phyloP scores from a whole-genome alignment of 495 filamentous ascomycete species.

The Penicillium canescens region DNA sequence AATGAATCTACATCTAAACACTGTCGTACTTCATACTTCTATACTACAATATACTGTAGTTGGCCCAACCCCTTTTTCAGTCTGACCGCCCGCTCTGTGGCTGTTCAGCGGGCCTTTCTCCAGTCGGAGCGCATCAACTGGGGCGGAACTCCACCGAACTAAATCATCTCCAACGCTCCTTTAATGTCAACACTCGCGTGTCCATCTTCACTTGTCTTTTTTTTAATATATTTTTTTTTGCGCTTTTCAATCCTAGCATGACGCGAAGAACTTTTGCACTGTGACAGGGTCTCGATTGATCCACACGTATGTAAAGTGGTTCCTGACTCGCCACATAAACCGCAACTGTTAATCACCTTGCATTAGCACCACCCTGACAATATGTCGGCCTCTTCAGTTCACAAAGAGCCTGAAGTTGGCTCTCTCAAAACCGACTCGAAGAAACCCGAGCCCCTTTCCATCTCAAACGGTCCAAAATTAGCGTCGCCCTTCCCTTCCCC shows the following conservation, averaged over 20 bases:
- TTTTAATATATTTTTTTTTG: background rate
- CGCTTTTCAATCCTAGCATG: conserved; percentile 10
- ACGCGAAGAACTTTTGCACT: conserved; percentile 1
- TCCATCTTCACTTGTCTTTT: background rate
- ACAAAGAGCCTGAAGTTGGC: conserved; percentile 22
- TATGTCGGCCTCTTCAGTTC: conserved; percentile 17
- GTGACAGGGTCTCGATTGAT: conserved; percentile 16
- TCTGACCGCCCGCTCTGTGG: conserved; percentile 21
- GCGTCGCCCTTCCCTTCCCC: conserved; percentile 38
- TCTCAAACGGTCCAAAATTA: conserved; percentile 26
- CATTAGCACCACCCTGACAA: conserved; percentile 27
- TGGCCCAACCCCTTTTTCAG: conserved; percentile 4
- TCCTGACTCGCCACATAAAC: conserved; percentile 9
- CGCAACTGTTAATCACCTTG: conserved; percentile 21
- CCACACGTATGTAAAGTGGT: conserved; percentile 19
- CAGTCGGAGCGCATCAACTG: conserved; percentile 24
- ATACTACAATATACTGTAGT: too few relatives aligned
- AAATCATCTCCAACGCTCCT: conserved; percentile 28
- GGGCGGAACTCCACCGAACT: conserved; percentile 36
- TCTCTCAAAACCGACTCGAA: conserved; percentile 20
- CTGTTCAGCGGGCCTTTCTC: conserved; percentile 32
- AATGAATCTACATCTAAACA: too few relatives aligned
- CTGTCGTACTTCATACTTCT: too few relatives aligned
- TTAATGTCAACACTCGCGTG: conserved; percentile 24
- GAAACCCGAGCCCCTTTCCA: conserved; percentile 22